Evolutionary conservation across 345 rosid genomes (phyloP).

Genomic region (Zanthoxylum bungeanum): DNA sequence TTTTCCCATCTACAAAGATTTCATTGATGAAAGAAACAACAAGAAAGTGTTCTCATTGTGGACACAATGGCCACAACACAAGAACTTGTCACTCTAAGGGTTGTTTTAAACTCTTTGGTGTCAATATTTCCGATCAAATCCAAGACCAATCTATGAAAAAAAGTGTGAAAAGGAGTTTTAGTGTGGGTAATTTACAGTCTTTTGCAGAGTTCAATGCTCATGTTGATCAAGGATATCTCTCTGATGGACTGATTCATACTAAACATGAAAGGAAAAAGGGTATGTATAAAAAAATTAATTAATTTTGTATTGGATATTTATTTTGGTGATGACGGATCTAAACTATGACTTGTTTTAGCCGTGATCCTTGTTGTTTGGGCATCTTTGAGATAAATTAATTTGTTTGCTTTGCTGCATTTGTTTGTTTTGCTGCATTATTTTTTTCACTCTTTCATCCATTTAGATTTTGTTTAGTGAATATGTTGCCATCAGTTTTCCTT

Average conservation of each 20-base stretch:
- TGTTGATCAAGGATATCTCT: conserved; percentile 41
- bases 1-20: background rate
- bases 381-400: too few species aligned
- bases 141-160: conserved; percentile 26
- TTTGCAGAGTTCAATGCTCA: conserved; percentile 15
- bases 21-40: conserved; percentile 30
- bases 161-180: conserved; percentile 38
- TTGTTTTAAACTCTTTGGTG: conserved; percentile 55
- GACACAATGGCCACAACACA: conserved; percentile 47
- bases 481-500: background rate
- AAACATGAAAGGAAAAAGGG: conserved; percentile 40
- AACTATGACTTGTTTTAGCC: background rate
- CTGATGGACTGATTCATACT: conserved; percentile 48
- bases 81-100: conserved; percentile 42
- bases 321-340: background rate
- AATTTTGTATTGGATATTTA: background rate
- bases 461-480: background rate
- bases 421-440: too few species aligned
- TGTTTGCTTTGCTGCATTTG: too few species aligned
- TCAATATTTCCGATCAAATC: conserved; percentile 28
- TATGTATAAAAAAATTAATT: conserved; percentile 1
- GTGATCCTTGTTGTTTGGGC: background rate
- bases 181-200: conserved; percentile 40
- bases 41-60: conserved; percentile 50
- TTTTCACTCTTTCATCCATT: background rate